Evolutionary conservation across 345 rosid genomes (phyloP), one percentile per base, ranked within the genome.

Genomic region (Acer saccharum): DNA sequence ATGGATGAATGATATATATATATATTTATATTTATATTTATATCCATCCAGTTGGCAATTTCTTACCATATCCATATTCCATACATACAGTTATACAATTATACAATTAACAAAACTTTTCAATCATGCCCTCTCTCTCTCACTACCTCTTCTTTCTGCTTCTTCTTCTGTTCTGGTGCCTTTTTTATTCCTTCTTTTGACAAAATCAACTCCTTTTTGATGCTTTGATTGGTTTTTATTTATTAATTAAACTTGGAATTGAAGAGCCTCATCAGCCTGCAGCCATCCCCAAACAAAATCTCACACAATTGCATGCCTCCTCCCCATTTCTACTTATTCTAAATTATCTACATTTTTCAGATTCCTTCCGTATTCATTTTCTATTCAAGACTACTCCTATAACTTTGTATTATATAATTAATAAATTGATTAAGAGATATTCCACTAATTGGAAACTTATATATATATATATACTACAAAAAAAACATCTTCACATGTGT

Each of bases 11-110:
- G n/a, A n/a, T n/a, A n/a, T n/a, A n/a, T n/a, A n/a, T n/a, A n/a
- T n/a, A n/a, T n/a, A n/a, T n/a, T n/a, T n/a, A n/a, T n/a, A 75
- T 73, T 1, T 3, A 7, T 17, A 65, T n/a, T 3, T 2, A 65
- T 18, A 78, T 44, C 68, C 78, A 10, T 44, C 78, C 82, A 75
- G 25, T 41, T 80, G 82, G 65, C 78, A 74, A 54, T n/a, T 44
- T 73, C 61, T 73, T 9, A 43, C 12, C 63, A 27, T 44, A 27
- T 79, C 54, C 73, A 16, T 14, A 69, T 62, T 32, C 35, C 35
- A 32, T 32, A 0, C 35, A 32, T 35, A 35, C 39, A 35, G 5
- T 4, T 4, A 35, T 35, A 35, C 39, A 35, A 35, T 4, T 4
- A 35, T 35, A 35, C 39, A 35, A 35, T 3, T 35, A 5, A 35